Percentiles rank a stretch among this genome's conserved stretches.
phyloP scores from a whole-genome alignment of 2,329 filamentous ascomycete species.

The Aspergillus aculeatinus region DNA sequence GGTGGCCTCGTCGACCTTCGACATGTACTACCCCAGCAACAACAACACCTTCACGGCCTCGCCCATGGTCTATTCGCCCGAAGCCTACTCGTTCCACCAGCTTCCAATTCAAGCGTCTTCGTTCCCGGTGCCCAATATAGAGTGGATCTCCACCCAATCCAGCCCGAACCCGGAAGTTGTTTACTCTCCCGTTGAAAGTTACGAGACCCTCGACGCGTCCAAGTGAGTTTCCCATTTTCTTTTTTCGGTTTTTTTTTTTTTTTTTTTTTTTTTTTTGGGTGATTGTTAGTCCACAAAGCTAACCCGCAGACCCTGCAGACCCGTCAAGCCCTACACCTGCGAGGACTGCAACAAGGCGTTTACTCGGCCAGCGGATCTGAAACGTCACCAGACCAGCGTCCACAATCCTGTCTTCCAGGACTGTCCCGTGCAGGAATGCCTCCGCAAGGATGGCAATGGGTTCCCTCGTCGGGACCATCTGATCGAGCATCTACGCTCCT shows the following conservation, averaged over 20 bases:
- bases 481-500: conserved; percentile 57
- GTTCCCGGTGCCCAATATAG: conserved; percentile 7
- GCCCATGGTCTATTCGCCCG: conserved; percentile 12
- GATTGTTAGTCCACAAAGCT: not conserved
- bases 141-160: conserved; percentile 13
- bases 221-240: conserved; percentile 25
- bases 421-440: conserved; percentile 46
- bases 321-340: conserved; percentile 33
- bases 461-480: conserved; percentile 60
- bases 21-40: conserved; percentile 8
- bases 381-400: conserved; percentile 49
- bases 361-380: conserved; percentile 50
- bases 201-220: conserved; percentile 21
- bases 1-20: conserved; percentile 8
- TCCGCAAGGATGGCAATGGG: conserved; percentile 48
- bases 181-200: conserved; percentile 12
- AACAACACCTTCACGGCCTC: conserved; percentile 15
- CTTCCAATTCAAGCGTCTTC: conserved; percentile 13
- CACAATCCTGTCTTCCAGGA: conserved; percentile 47
- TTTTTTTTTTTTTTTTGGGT: no score
- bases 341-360: conserved; percentile 41
- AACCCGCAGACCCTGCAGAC: conserved; percentile 18
- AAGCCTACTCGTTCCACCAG: conserved; percentile 8
- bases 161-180: conserved; percentile 10
- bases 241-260: not conserved